These are phyloP conservation scores for Quercus parvula DNA, from an alignment of 306 rosid genomes.

Conservation along the genomic window DNA sequence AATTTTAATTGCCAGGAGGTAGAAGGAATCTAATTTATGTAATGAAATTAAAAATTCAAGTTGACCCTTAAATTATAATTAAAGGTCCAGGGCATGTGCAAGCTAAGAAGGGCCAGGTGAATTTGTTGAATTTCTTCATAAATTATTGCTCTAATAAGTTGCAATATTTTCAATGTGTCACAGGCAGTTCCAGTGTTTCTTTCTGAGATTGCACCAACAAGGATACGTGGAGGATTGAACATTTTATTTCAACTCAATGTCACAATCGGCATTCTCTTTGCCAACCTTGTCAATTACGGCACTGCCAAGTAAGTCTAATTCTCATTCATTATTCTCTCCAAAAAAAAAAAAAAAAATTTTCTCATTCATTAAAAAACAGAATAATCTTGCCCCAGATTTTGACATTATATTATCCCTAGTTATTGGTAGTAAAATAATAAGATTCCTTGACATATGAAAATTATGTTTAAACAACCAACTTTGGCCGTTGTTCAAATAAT, in stretches of 20 bases:
- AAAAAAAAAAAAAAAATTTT: no score
- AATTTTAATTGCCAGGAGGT: no score
- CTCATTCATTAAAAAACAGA: neutral
- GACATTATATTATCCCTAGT: neutral
- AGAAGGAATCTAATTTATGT: no score
- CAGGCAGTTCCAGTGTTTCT: slow-evolving; percentile 94
- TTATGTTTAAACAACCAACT: no score
- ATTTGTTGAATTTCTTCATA: no score
- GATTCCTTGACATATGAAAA: no score
- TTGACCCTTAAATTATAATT: no score
- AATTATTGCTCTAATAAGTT: neutral
- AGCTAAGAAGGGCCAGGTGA: no score
- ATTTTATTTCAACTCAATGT: slow-evolving; percentile 76
- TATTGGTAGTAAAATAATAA: neutral
- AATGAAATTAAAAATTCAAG: no score
- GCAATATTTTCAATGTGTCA: neutral
- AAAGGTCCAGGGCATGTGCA: no score
- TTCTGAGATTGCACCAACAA: slow-evolving; percentile 90
- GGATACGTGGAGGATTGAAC: slow-evolving; percentile 90
- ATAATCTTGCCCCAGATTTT: neutral
- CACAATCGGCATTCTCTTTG: slow-evolving; percentile 87
- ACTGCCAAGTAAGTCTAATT: slow-evolving; percentile 54
- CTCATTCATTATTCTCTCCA: neutral
- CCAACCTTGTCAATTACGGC: slow-evolving; percentile 69
- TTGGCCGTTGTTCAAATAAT: neutral